Evolutionary conservation across 495 filamentous ascomycete species (phyloP).

Genomic region (Trichocladium uniseriatum): DNA sequence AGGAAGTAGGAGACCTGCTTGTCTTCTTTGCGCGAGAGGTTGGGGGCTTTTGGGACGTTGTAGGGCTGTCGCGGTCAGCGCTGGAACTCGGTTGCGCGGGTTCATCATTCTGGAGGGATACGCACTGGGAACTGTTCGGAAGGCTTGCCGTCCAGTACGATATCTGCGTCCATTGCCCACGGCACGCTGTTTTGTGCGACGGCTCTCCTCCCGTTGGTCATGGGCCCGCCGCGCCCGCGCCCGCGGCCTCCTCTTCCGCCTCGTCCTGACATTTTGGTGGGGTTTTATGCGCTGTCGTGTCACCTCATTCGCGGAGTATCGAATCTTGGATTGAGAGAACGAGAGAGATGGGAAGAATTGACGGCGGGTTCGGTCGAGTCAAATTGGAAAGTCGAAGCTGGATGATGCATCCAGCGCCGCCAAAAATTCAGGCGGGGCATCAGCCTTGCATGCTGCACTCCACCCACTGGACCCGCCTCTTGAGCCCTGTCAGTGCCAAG

Average conservation of each 20-base stretch:
- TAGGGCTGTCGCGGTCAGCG: constrained; percentile 21
- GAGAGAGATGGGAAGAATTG: neutral
- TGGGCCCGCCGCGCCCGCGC: constrained; percentile 23
- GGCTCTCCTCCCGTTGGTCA: constrained; percentile 16
- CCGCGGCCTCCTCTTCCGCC: constrained; percentile 29
- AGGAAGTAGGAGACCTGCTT: constrained; percentile 38
- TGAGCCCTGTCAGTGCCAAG: neutral
- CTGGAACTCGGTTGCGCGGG: no score
- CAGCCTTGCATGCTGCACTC: neutral
- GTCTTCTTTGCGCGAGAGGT: constrained; percentile 32
- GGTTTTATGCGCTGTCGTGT: neutral
- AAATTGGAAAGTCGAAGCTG: no score
- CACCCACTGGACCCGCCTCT: neutral
- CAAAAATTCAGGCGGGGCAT: constrained; percentile 4
- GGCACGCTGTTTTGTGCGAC: constrained; percentile 25
- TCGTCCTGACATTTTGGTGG: constrained; percentile 22
- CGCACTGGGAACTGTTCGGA: constrained; percentile 36
- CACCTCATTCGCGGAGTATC: constrained; percentile 1
- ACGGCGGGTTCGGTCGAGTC: neutral
- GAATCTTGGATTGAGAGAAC: neutral
- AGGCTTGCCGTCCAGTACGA: constrained; percentile 33
- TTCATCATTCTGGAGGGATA: neutral
- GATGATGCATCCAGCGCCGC: neutral
- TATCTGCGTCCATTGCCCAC: constrained; percentile 23
- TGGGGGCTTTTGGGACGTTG: constrained; percentile 32